Conservation (phyloP, 73 alveolate species). For the Paramecium biaurelia region DNA sequence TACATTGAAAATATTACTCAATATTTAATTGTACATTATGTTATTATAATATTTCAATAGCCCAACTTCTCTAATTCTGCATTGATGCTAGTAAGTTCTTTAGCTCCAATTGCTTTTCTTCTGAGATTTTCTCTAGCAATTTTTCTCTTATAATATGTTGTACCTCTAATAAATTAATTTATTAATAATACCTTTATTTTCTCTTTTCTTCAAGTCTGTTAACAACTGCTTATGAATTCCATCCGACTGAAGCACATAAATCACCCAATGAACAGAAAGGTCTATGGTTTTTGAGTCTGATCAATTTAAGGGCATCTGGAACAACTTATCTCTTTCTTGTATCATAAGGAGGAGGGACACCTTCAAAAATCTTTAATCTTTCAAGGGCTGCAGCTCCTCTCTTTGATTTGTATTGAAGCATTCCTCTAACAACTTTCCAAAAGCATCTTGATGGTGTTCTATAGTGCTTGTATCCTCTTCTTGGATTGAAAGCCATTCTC, state of each 20-base stretch:
- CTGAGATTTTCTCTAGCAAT: background rate
- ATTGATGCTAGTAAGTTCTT: conserved; percentile 13
- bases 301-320: conserved; percentile 92
- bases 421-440: conserved; percentile 93
- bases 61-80: conserved; percentile 40
- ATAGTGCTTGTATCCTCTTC: conserved; percentile 96
- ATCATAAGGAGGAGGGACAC: conserved; percentile 98
- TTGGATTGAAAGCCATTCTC: conserved; percentile 96
- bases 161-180: background rate
- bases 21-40: conserved; percentile 18
- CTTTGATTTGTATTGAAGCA: conserved; percentile 96
- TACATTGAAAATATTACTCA: background rate
- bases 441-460: conserved; percentile 95
- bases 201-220: conserved; percentile 91
- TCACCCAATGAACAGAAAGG: conserved; percentile 87
- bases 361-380: conserved; percentile 94
- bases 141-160: conserved; percentile 39
- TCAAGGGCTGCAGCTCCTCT: conserved; percentile 96
- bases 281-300: conserved; percentile 82
- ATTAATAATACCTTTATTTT: conserved; percentile 64
- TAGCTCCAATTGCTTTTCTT: conserved; percentile 56
- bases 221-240: conserved; percentile 88
- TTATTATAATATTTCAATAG: conserved; percentile 33
- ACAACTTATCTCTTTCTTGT: conserved; percentile 91
- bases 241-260: conserved; percentile 88